Evolutionary conservation across 345 rosid species (phyloP), one percentile per base, ranked within the genome.

Genomic region (Carallia pectinifolia): DNA sequence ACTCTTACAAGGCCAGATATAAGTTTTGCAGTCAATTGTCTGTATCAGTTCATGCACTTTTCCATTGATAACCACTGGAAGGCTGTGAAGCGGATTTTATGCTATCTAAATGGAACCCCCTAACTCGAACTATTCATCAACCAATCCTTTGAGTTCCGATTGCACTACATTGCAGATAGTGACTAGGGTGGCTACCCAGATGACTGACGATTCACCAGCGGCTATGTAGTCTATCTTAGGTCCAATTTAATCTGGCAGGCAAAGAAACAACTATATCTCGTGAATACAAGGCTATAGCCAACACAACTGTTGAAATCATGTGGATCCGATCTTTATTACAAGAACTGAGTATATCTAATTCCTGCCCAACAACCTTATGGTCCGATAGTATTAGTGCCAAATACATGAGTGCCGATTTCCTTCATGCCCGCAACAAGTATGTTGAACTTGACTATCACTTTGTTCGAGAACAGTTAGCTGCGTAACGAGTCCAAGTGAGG

Each of bases 171-270:
- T 23, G 2, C n/a, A 12, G 17, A 50, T 6, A 50, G 5, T 50
- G 12, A 4, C 23, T 23, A 23, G 23, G 23, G 18, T 50, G 6
- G 17, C 54, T 50, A 12, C 54, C 18, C 6, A 6, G n/a, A 50
- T 50, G 54, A 0, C 12, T 4, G 18, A 12, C 18, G 5, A 6
- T 50, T n/a, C n/a, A 50, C 0, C 12, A 50, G 3, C 1, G 18
- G 54, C 5, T n/a, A 50, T 12, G 54, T 3, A 12, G n/a, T 50
- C 17, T 50, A 12, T 6, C 6, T 50, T 50, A 6, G n/a, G 12
- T 13, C 0, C n/a, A 50, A 0, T 0, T 0, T 1, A 0, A 50
- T 50, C 12, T 12, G n/a, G n/a, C 12, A n/a, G 17, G 12, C 6
- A 1, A 15, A 50, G n/a, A 50, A 50, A n/a, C 6, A 50, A 50